phyloP scores from a whole-genome alignment of 768 basidiomycete species.

The Boletus rubropictus region DNA sequence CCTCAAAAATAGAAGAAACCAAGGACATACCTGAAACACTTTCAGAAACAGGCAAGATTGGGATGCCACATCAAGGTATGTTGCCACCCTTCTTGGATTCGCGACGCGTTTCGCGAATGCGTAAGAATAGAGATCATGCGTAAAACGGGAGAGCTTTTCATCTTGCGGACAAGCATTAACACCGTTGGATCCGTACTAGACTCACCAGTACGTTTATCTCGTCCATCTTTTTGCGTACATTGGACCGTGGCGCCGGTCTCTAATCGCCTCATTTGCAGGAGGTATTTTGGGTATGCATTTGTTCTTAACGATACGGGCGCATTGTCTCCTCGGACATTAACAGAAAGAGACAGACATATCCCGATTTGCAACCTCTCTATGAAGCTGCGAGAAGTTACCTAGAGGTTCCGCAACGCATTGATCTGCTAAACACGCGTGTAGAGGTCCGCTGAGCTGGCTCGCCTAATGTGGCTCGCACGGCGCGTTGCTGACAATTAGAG shows the following conservation, averaged over 20 bases:
- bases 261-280: conserved; percentile 45
- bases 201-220: conserved; percentile 63
- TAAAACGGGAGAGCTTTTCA: conserved; percentile 92
- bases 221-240: neutral
- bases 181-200: conserved; percentile 96
- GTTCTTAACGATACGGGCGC: conserved; percentile 5
- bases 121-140: conserved; percentile 80
- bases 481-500: conserved; percentile 1
- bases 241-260: neutral
- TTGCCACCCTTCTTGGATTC: conserved; percentile 1
- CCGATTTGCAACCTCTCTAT: conserved; percentile 92
- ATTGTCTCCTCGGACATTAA: conserved; percentile 18
- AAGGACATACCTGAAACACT: conserved; percentile 93
- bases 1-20: conserved; percentile 90
- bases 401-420: conserved; percentile 91
- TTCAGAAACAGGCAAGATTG: conserved; percentile 92
- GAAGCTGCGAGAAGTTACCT: conserved; percentile 91
- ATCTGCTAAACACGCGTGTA: conserved; percentile 88
- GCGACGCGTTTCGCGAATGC: conserved; percentile 9
- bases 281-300: conserved; percentile 80
- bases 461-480: neutral
- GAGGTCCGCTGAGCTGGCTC: conserved; percentile 50
- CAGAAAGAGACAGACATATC: conserved; percentile 62
- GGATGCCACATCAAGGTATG: conserved; percentile 76
- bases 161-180: conserved; percentile 89